A percentile compares a stretch with the other conserved stretches of the same genome.
Evolutionary conservation across 805 yeast genomes (phyloP).

Genomic region (Torulaspora gathmanii): DNA sequence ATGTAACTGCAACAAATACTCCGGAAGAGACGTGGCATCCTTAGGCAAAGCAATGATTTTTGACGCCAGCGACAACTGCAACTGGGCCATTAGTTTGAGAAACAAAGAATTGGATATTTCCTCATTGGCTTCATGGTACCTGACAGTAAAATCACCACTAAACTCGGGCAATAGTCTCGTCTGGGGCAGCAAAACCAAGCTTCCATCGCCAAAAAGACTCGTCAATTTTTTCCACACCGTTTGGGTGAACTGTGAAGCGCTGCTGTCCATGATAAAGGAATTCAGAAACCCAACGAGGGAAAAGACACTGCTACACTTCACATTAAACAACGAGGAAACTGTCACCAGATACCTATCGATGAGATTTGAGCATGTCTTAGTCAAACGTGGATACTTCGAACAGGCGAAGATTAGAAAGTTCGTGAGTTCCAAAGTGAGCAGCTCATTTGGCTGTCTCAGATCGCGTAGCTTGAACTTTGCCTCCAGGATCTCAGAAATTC

Average conservation of each 20-base stretch:
- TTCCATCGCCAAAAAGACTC: constrained; percentile 12
- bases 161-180: constrained; percentile 12
- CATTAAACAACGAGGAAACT: constrained; percentile 13
- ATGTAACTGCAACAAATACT: constrained; percentile 6
- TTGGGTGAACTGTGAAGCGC: constrained; percentile 14
- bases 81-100: constrained; percentile 19
- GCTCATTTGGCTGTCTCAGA: constrained; percentile 39
- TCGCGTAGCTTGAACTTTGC: constrained; percentile 34
- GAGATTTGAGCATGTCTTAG: constrained; percentile 16
- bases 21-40: constrained; percentile 31
- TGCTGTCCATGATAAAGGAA: constrained; percentile 25
- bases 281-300: constrained; percentile 39
- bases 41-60: constrained; percentile 31
- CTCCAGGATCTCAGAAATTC: constrained; percentile 39
- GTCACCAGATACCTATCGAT: constrained; percentile 27
- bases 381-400: constrained; percentile 29
- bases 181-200: constrained; percentile 12
- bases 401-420: constrained; percentile 30
- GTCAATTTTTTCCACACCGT: constrained; percentile 20
- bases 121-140: constrained; percentile 27
- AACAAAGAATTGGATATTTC: constrained; percentile 30
- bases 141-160: constrained; percentile 30
- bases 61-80: constrained; percentile 31
- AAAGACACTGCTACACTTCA: constrained; percentile 25
- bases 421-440: constrained; percentile 36